Percentiles rank a stretch among this genome's conserved stretches.
These are phyloP conservation scores for Davidsoniella australis DNA, from an alignment of 2,329 filamentous ascomycete genomes.

Conservation along the genomic window DNA sequence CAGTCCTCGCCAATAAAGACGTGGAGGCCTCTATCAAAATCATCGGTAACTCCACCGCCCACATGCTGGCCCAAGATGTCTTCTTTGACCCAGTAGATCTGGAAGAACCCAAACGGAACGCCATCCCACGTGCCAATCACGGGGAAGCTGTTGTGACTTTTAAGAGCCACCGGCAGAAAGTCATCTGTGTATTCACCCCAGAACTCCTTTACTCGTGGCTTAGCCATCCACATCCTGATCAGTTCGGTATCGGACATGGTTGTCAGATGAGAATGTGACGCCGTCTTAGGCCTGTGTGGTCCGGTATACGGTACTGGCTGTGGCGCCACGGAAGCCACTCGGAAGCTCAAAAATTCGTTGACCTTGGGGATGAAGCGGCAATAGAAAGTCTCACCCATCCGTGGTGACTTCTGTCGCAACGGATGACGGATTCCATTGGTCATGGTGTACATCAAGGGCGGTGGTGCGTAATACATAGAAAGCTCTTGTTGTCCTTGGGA, in stretches of 20 bases:
- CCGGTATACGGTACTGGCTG: constrained; percentile 48
- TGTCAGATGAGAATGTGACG: constrained; percentile 24
- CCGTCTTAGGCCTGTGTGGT: constrained; percentile 26
- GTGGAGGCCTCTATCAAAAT: constrained; percentile 82
- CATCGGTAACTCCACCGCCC: constrained; percentile 40
- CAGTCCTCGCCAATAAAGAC: constrained; percentile 84
- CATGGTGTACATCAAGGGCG: constrained; percentile 63
- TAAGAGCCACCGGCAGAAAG: constrained; percentile 51
- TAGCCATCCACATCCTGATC: constrained; percentile 76
- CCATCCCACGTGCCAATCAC: constrained; percentile 89
- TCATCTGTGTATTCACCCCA: constrained; percentile 55
- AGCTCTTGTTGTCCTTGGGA: constrained; percentile 33
- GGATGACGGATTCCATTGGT: constrained; percentile 72
- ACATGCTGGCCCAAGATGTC: constrained; percentile 59
- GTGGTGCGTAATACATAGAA: constrained; percentile 78
- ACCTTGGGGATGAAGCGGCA: constrained; percentile 69
- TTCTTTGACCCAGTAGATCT: constrained; percentile 97
- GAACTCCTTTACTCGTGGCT: constrained; percentile 64
- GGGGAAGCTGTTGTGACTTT: constrained; percentile 63
- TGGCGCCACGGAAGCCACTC: constrained; percentile 56
- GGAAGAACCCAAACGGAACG: constrained; percentile 90
- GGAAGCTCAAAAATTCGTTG: constrained; percentile 73
- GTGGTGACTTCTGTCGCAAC: constrained; percentile 69
- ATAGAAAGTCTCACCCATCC: constrained; percentile 85
- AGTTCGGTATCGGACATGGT: constrained; percentile 38